phyloP scores from a whole-genome alignment of 225 moss, liverwort and hornwort genomes.

The Polytrichum formosum region DNA sequence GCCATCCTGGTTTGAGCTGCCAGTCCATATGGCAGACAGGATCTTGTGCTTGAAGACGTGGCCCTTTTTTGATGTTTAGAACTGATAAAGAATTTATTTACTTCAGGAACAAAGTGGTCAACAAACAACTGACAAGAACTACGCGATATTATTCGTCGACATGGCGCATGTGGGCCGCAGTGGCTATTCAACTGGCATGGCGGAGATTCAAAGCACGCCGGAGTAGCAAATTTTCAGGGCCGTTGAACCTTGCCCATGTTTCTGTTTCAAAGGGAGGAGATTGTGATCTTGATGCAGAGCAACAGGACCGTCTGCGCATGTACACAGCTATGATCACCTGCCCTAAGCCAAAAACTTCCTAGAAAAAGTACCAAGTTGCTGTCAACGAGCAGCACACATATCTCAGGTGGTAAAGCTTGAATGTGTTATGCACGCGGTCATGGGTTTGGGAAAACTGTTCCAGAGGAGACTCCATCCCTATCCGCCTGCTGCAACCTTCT shows the following conservation, averaged over 20 bases:
- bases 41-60: too few species aligned
- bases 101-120: constrained; percentile 24
- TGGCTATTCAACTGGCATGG: constrained; percentile 67
- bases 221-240: neutral
- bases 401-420: too few species aligned
- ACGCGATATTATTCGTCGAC: constrained; percentile 50
- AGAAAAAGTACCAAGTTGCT: neutral
- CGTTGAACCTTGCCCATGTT: constrained; percentile 1
- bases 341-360: constrained; percentile 37
- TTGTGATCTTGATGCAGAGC: constrained; percentile 23
- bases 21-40: too few species aligned
- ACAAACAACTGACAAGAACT: constrained; percentile 21
- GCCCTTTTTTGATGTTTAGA: too few species aligned
- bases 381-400: neutral
- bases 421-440: too few species aligned
- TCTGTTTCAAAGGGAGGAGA: constrained; percentile 1
- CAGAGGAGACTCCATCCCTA: too few species aligned
- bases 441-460: too few species aligned
- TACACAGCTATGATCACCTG: constrained; percentile 55
- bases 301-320: constrained; percentile 45
- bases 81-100: neutral
- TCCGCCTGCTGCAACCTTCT: too few species aligned
- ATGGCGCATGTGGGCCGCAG: constrained; percentile 68
- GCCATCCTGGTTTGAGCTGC: too few species aligned
- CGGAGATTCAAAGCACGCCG: constrained; percentile 31